Evolutionary conservation across 352 stramenopile genomes (phyloP), one percentile per base, ranked within the genome.

Genomic region (Aphanomyces astaci): DNA sequence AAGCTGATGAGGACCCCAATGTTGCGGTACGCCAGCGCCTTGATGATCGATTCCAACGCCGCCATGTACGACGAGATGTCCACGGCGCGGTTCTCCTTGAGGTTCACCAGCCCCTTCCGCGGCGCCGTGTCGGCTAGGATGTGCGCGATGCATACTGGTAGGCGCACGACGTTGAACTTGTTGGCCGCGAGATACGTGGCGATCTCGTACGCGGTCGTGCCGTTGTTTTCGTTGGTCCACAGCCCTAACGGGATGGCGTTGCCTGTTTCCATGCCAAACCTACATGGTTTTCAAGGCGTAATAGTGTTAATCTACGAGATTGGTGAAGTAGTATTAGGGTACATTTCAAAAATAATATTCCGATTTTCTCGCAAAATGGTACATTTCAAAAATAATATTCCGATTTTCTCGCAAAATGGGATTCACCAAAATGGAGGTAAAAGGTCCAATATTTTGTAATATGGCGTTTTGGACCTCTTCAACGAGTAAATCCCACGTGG

Each of bases 171-270:
- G 54, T 90, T 89, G 75, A 86, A 90, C 46, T 89, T 90, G 77
- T 90, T 90, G 7, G 73, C 72, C 5, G 78, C 62, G 40, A 90
- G 48, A 66, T 89, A 90, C 3, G 72, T 76, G 0, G 82, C 79
- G 11, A 90, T 64, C 31, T 90, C 76, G 57, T 90, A 90, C 51
- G 80, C 84, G 49, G 80, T 89, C 2, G 84, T 91, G 46, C 84
- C 84, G 52, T 92, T 92, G 10, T 79, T 39, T 11, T 73, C 48
- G 74, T 92, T 92, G 48, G 89, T 81, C 84, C 84, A 92, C 1
- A 92, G 77, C 2, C 84, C 84, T 33, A 91, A 90, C 0, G 82
- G 81, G 7, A 85, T 73, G 4, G 82, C 81, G 28, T 89, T 73
- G 25, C 73, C 48, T 17, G 84, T 89, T 63, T 92, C 84, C 81